Evolutionary conservation across 768 basidiomycete genomes (phyloP).

Genomic region (Hericium rajendrae): DNA sequence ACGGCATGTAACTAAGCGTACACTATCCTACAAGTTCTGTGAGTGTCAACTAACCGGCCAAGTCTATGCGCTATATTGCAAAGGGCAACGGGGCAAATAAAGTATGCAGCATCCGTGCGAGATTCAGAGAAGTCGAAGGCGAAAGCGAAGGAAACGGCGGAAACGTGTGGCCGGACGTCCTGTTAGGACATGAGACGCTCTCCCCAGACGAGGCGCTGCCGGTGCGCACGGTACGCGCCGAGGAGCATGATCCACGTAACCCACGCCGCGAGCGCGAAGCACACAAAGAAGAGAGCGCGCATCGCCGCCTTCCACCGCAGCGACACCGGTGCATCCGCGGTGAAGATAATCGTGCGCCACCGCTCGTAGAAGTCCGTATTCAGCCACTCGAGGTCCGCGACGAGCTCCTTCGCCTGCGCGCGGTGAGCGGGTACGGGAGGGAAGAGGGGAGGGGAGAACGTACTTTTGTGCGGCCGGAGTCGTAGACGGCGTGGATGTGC

Average conservation of each 20-base stretch:
- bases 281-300: constrained; percentile 26
- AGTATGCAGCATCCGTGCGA: too few species aligned
- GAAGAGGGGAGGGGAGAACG: background rate
- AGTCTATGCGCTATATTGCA: too few species aligned
- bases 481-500: constrained; percentile 57
- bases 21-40: too few species aligned
- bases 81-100: too few species aligned
- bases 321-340: constrained; percentile 61
- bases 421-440: background rate
- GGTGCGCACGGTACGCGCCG: constrained; percentile 66
- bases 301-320: constrained; percentile 58
- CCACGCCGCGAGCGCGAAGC: constrained; percentile 53
- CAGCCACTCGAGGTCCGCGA: constrained; percentile 60
- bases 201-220: constrained; percentile 71
- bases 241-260: constrained; percentile 48
- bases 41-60: too few species aligned
- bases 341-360: constrained; percentile 67
- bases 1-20: too few species aligned
- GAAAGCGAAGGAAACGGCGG: too few species aligned
- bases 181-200: constrained; percentile 63
- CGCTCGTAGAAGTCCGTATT: constrained; percentile 74
- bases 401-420: constrained; percentile 51
- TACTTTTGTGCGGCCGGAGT: constrained; percentile 63
- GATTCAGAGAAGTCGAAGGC: too few species aligned
- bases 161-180: too few species aligned